Conservation (phyloP, 495 filamentous ascomycete genomes). For the Hypoxylon trugodes region DNA sequence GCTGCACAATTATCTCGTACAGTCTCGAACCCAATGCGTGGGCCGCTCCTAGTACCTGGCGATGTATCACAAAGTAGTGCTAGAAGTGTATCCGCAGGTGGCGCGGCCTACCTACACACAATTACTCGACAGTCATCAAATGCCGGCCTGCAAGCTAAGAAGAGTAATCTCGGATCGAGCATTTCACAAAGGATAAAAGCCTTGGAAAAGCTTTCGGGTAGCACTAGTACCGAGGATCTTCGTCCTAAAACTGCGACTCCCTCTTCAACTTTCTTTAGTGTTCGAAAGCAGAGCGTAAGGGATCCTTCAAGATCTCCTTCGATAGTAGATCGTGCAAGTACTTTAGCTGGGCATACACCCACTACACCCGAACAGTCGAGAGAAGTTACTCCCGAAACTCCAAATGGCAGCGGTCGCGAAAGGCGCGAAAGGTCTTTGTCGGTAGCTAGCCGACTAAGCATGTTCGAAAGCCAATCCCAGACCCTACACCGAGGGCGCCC, state of each 20-base stretch:
- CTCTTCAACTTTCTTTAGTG: conserved; percentile 60
- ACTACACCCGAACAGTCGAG: conserved; percentile 53
- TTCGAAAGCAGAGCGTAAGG: conserved; percentile 55
- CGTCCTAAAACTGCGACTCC: conserved; percentile 53
- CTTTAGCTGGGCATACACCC: conserved; percentile 46
- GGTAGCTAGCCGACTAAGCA: conserved; percentile 54
- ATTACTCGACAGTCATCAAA: conserved; percentile 54
- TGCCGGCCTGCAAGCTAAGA: conserved; percentile 67
- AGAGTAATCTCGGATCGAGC: conserved; percentile 82
- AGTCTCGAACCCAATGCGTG: conserved; percentile 59
- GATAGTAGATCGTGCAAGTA: conserved; percentile 52
- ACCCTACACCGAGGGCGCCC: conserved; percentile 55
- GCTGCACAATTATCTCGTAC: conserved; percentile 49
- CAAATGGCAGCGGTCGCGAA: conserved; percentile 11
- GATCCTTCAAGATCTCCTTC: conserved; percentile 57
- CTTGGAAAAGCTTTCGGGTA: conserved; percentile 74
- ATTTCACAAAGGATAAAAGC: conserved; percentile 92
- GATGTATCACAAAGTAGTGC: conserved; percentile 49
- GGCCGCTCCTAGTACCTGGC: conserved; percentile 49
- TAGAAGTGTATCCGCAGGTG: conserved; percentile 57
- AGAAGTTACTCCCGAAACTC: conserved; percentile 54
- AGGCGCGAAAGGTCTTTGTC: conserved; percentile 53
- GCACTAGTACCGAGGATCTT: conserved; percentile 32
- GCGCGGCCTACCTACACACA: conserved; percentile 55
- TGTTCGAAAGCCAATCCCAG: conserved; percentile 53